Percentiles rank a stretch among this genome's conserved stretches.
Conservation (phyloP, 352 stramenopile genomes). For the Phytophthora aleatoria region DNA sequence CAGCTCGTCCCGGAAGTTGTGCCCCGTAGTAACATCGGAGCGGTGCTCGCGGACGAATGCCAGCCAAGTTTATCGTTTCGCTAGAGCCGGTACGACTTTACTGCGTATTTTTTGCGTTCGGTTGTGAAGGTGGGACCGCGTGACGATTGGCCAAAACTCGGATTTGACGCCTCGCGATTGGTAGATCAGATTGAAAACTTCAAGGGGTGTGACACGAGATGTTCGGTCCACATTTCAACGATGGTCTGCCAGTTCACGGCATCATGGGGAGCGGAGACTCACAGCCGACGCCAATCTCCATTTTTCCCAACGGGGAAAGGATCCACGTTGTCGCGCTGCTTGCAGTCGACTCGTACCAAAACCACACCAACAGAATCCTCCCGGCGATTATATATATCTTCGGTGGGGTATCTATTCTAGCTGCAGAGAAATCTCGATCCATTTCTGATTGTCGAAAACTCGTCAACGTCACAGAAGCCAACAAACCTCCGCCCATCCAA, state of each 20-base stretch:
- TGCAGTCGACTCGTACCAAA: conserved; percentile 28
- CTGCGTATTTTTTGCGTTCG: conserved; percentile 5
- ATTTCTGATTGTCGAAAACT: conserved; percentile 16
- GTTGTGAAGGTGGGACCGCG: conserved; percentile 25
- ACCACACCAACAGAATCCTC: not conserved
- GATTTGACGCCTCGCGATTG: conserved; percentile 14
- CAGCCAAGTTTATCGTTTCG: conserved; percentile 20
- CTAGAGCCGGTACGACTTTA: conserved; percentile 21
- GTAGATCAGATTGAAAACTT: conserved; percentile 13
- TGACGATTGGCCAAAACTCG: conserved; percentile 12
- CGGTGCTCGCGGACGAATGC: conserved; percentile 8
- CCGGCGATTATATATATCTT: conserved; percentile 9
- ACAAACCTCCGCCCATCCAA: conserved; percentile 1
- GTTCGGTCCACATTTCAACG: conserved; percentile 22
- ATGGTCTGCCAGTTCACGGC: conserved; percentile 1
- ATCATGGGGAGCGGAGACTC: not conserved
- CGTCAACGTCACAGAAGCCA: conserved; percentile 14
- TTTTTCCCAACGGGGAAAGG: conserved; percentile 22
- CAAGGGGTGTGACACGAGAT: conserved; percentile 23
- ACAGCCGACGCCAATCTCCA: conserved; percentile 17
- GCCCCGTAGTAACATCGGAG: conserved; percentile 5
- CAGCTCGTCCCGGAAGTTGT: conserved; percentile 3
- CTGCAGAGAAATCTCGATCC: not conserved
- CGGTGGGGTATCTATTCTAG: conserved; percentile 14
- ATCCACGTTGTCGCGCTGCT: conserved; percentile 30